Conservation (phyloP, 768 basidiomycete species). For the Galerina marginata region DNA sequence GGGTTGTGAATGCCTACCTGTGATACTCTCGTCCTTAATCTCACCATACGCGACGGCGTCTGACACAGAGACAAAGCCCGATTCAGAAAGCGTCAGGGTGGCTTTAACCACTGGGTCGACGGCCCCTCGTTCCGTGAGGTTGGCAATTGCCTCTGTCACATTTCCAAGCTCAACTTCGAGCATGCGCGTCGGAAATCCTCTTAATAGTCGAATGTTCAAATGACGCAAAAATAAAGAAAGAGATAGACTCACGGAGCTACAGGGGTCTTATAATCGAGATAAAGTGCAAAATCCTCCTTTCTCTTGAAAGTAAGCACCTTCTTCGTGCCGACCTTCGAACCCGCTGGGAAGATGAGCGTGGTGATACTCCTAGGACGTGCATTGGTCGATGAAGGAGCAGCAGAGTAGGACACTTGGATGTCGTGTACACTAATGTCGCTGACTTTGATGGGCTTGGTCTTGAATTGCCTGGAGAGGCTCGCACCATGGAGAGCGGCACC, state of each 20-base stretch:
- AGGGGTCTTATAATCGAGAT: slow-evolving; percentile 74
- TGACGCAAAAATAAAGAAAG: neutral
- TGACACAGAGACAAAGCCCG: slow-evolving; percentile 81
- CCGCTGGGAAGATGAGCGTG: slow-evolving; percentile 76
- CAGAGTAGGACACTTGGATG: slow-evolving; percentile 78
- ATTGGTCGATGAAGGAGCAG: slow-evolving; percentile 57
- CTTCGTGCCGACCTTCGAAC: slow-evolving; percentile 78
- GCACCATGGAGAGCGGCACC: slow-evolving; percentile 93
- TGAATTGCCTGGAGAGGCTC: slow-evolving; percentile 85
- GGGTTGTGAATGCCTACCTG: slow-evolving; percentile 50
- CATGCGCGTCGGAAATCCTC: slow-evolving; percentile 76
- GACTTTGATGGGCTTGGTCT: slow-evolving; percentile 92
- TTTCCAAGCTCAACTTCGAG: slow-evolving; percentile 75
- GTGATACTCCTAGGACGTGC: slow-evolving; percentile 71
- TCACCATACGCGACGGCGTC: slow-evolving; percentile 83
- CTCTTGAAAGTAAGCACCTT: slow-evolving; percentile 89
- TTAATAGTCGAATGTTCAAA: slow-evolving; percentile 26
- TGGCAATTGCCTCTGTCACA: slow-evolving; percentile 76
- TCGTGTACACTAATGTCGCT: slow-evolving; percentile 76
- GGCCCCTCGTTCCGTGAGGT: slow-evolving; percentile 83
- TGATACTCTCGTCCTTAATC: slow-evolving; percentile 78
- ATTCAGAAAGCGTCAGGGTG: slow-evolving; percentile 81
- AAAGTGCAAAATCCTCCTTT: slow-evolving; percentile 81
- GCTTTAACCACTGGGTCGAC: slow-evolving; percentile 87
- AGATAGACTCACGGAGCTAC: slow-evolving; percentile 58